A percentile compares a stretch with the other conserved stretches of the same genome.
These are phyloP conservation scores for Neonectria ditissima DNA, from an alignment of 2,329 filamentous ascomycete genomes.

Conservation along the genomic window DNA sequence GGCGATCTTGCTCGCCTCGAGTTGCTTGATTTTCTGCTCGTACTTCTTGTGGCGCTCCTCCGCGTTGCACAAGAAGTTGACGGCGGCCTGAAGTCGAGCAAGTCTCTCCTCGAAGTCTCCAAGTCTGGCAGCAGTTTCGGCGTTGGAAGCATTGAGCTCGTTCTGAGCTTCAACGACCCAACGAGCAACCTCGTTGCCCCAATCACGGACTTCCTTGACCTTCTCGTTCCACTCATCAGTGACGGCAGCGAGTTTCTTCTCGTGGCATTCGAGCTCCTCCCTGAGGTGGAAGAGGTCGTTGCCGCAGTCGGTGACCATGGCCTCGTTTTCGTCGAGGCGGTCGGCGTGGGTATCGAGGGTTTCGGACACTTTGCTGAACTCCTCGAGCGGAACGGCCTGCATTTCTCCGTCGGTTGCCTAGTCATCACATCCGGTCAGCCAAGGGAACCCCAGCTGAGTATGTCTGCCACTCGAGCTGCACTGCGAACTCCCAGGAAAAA, in stretches of 20 bases:
- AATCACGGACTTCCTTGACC: background rate
- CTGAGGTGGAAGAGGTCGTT: background rate
- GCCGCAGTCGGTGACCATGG: background rate
- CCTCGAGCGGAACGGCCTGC: too few species aligned
- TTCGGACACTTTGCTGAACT: background rate
- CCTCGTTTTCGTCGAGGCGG: background rate
- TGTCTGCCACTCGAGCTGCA: constrained; percentile 36
- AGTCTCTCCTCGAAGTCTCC: background rate
- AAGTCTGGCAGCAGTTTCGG: background rate
- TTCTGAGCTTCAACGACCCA: background rate
- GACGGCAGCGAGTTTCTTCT: background rate
- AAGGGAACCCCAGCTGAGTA: constrained; percentile 35
- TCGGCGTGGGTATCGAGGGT: background rate
- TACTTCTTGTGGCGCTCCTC: too few species aligned
- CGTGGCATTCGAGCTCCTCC: background rate
- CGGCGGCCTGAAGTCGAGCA: background rate
- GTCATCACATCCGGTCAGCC: constrained; percentile 32
- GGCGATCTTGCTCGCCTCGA: too few species aligned
- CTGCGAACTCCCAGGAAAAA: constrained; percentile 14
- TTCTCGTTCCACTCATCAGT: background rate
- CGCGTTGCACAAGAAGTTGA: background rate
- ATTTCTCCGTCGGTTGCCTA: background rate
- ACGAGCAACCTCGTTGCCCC: background rate
- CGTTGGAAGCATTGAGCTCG: background rate
- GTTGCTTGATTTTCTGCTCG: too few species aligned